Percentiles rank a stretch among this genome's conserved stretches.
phyloP scores from a whole-genome alignment of 192 early-diverging fungal genomes.

The Neocallimastix lanati region DNA sequence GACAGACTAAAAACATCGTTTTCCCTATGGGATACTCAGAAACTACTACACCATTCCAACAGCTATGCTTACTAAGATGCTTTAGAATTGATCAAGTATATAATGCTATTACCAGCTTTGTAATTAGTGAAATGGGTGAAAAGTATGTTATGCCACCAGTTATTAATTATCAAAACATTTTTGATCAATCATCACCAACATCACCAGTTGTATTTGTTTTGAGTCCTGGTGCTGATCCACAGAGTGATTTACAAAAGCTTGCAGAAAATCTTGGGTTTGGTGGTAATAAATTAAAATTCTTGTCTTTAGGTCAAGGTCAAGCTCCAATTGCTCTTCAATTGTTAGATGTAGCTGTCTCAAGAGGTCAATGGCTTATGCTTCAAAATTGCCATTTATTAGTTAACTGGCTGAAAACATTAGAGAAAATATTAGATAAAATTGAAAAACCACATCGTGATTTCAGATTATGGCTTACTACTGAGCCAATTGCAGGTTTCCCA shows the following conservation, averaged over 20 bases:
- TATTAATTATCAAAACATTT: conserved; percentile 43
- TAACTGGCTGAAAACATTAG: conserved; percentile 26
- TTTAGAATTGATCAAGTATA: conserved; percentile 38
- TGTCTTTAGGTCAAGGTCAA: conserved; percentile 43
- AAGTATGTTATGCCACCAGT: conserved; percentile 49
- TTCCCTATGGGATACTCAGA: conserved; percentile 34
- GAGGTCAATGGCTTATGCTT: conserved; percentile 45
- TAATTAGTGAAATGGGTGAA: conserved; percentile 41
- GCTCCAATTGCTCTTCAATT: conserved; percentile 39
- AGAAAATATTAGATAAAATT: conserved; percentile 42
- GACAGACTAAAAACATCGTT: conserved; percentile 12
- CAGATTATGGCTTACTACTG: conserved; percentile 38
- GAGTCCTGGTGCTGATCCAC: conserved; percentile 40
- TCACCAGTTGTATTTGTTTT: conserved; percentile 39
- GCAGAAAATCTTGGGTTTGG: conserved; percentile 38
- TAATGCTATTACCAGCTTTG: conserved; percentile 40
- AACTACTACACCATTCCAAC: conserved; percentile 26
- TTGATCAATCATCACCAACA: conserved; percentile 39
- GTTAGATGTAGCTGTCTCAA: conserved; percentile 34
- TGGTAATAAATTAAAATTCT: conserved; percentile 33
- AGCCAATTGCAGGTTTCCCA: conserved; percentile 32
- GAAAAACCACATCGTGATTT: conserved; percentile 41
- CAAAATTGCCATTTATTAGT: conserved; percentile 43
- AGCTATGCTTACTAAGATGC: conserved; percentile 33
- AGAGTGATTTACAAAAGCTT: conserved; percentile 39